Evolutionary conservation across 768 basidiomycete species (phyloP).

Genomic region (Boletus speciosus): DNA sequence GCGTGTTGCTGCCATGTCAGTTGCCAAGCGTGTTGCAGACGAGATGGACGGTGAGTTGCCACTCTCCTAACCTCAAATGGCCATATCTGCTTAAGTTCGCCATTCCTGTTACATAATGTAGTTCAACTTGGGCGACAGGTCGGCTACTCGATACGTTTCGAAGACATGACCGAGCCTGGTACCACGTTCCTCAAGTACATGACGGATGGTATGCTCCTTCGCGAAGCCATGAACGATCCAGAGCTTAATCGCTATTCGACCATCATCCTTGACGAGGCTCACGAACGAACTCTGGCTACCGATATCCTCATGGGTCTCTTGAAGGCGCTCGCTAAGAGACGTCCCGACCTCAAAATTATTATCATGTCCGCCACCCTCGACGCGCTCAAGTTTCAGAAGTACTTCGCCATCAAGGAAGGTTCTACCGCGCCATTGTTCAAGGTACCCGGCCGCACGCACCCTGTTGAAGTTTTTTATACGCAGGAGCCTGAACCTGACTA

Average conservation of each 20-base stretch:
- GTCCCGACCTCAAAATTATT: slow-evolving; percentile 91
- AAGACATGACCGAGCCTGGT: slow-evolving; percentile 79
- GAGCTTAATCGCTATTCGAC: slow-evolving; percentile 87
- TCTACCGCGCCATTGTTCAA: slow-evolving; percentile 75
- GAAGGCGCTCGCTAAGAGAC: slow-evolving; percentile 75
- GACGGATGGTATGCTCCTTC: slow-evolving; percentile 99
- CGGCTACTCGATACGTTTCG: slow-evolving; percentile 97
- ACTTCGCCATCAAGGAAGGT: slow-evolving; percentile 57
- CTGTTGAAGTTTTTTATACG: slow-evolving; percentile 94
- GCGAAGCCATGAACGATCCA: slow-evolving; percentile 97
- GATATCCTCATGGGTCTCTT: slow-evolving; percentile 98
- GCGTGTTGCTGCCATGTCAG: slow-evolving; percentile 96
- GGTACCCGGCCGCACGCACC: slow-evolving; percentile 90
- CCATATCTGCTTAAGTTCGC: slow-evolving; percentile 3
- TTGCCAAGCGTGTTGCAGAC: slow-evolving; percentile 97
- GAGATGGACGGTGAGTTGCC: slow-evolving; percentile 88
- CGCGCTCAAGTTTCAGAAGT: slow-evolving; percentile 94
- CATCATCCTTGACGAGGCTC: slow-evolving; percentile 97
- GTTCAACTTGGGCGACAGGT: slow-evolving; percentile 93
- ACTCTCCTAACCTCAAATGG: background rate
- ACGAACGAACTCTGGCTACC: slow-evolving; percentile 95
- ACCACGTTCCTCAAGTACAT: slow-evolving; percentile 98
- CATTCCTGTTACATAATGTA: slow-evolving; percentile 28
- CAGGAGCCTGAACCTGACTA: slow-evolving; percentile 94
- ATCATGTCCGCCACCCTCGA: slow-evolving; percentile 99